Percentiles rank a stretch among this genome's conserved stretches.
phyloP scores from a whole-genome alignment of 116 monocot genomes.

The Posidonia oceanica region DNA sequence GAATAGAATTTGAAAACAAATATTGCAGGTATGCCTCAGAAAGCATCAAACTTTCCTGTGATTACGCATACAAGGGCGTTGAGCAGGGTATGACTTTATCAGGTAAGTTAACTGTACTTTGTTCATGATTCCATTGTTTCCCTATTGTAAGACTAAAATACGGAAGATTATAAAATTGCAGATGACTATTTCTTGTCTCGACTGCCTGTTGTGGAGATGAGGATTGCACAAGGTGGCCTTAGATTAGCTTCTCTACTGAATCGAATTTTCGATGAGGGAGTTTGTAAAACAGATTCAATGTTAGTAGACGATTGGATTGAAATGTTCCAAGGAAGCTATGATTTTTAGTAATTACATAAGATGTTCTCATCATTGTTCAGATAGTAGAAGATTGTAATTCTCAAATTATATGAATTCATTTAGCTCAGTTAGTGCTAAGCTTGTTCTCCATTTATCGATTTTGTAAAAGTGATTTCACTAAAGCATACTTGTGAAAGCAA shows the following conservation, averaged over 20 bases:
- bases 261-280: constrained; percentile 22
- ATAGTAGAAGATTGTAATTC: too few species aligned
- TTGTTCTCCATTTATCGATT: too few species aligned
- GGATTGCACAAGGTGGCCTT: constrained; percentile 70
- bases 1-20: background rate
- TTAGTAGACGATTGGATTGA: too few species aligned
- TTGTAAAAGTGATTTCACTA: too few species aligned
- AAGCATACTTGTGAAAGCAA: too few species aligned
- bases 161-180: constrained; percentile 13
- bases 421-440: too few species aligned
- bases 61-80: constrained; percentile 76
- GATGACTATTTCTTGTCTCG: constrained; percentile 73
- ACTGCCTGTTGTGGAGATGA: constrained; percentile 53
- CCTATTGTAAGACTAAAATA: background rate
- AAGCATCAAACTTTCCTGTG: constrained; percentile 43
- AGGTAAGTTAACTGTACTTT: constrained; percentile 26
- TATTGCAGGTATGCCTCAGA: constrained; percentile 57
- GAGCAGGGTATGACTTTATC: constrained; percentile 37
- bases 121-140: background rate
- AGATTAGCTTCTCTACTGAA: constrained; percentile 51
- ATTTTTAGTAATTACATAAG: too few species aligned
- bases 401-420: too few species aligned
- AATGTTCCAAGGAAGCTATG: too few species aligned
- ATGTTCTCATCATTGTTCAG: too few species aligned
- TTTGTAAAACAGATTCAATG: background rate